Evolutionary conservation across 208 protist species (phyloP).

Genomic region (Acanthamoeba healyi): DNA sequence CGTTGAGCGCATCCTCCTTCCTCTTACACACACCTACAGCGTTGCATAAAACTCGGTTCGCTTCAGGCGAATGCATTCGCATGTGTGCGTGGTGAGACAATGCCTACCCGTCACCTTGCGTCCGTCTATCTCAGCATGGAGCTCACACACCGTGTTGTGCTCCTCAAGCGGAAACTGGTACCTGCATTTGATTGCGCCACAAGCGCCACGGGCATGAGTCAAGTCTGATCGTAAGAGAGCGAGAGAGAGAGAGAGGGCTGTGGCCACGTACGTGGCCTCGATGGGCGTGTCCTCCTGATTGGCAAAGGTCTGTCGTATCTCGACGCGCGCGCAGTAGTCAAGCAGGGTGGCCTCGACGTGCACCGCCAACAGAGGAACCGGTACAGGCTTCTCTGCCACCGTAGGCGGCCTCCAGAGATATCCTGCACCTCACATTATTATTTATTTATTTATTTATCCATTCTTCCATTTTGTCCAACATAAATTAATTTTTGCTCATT

Average conservation of each 20-base stretch:
- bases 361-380: constrained; percentile 23
- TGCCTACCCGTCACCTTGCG: constrained; percentile 84
- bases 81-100: not conserved
- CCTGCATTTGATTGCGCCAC: too few species aligned
- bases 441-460: not conserved
- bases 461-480: too few species aligned
- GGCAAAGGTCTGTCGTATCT: constrained; percentile 52
- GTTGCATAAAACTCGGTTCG: not conserved
- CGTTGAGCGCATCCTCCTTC: constrained; percentile 81
- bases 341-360: constrained; percentile 41
- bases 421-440: not conserved
- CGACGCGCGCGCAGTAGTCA: constrained; percentile 26
- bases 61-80: not conserved
- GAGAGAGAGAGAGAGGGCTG: not conserved
- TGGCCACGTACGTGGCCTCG: constrained; percentile 7
- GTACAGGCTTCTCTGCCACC: not conserved
- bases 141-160: constrained; percentile 85
- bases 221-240: not conserved
- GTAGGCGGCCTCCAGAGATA: constrained; percentile 10
- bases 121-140: constrained; percentile 88
- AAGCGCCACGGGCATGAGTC: too few species aligned
- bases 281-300: constrained; percentile 57
- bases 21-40: constrained; percentile 33
- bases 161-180: constrained; percentile 89
- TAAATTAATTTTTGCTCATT: not conserved